Percentiles rank a stretch among this genome's conserved stretches.
These are phyloP conservation scores for Yamagishiella unicocca DNA, from an alignment of 139 green algal genomes.

Conservation along the genomic window DNA sequence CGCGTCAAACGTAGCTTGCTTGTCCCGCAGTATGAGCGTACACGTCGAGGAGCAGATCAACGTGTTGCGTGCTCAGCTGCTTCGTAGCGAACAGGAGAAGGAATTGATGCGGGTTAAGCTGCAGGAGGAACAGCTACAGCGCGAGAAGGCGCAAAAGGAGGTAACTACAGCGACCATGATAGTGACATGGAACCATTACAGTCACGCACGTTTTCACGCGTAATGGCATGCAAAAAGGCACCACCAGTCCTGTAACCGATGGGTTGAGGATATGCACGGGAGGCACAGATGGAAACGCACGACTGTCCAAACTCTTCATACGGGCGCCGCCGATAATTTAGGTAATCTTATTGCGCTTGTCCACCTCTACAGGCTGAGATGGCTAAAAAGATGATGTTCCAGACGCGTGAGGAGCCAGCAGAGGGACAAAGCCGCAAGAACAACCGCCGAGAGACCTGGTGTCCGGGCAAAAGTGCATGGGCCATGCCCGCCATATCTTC, in stretches of 20 bases:
- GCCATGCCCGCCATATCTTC: slow-evolving; percentile 14
- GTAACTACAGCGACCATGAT: too few relatives aligned
- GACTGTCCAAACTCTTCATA: too few relatives aligned
- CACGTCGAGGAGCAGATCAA: slow-evolving; percentile 74
- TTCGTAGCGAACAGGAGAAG: slow-evolving; percentile 89
- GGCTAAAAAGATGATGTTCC: slow-evolving; percentile 73
- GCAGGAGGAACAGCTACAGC: slow-evolving; percentile 80
- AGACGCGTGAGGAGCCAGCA: slow-evolving; percentile 3
- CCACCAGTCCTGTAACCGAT: not conserved
- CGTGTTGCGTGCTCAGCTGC: slow-evolving; percentile 73
- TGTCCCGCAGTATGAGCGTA: too few relatives aligned
- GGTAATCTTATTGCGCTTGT: too few relatives aligned
- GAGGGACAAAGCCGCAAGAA: slow-evolving; percentile 15
- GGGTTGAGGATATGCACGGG: not conserved
- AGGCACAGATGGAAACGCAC: too few relatives aligned
- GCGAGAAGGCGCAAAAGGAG: slow-evolving; percentile 84
- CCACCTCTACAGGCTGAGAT: slow-evolving; percentile 60
- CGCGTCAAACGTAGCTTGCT: too few relatives aligned
- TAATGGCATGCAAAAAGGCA: too few relatives aligned
- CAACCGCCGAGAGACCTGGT: slow-evolving; percentile 71
- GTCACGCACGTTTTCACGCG: too few relatives aligned
- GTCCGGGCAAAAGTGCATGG: slow-evolving; percentile 66
- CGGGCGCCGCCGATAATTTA: too few relatives aligned
- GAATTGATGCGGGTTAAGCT: slow-evolving; percentile 85
- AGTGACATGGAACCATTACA: too few relatives aligned